Percentiles rank a stretch among this genome's conserved stretches.
Conservation (phyloP, 2,329 filamentous ascomycete species). For the Colletotrichum euphorbiae region DNA sequence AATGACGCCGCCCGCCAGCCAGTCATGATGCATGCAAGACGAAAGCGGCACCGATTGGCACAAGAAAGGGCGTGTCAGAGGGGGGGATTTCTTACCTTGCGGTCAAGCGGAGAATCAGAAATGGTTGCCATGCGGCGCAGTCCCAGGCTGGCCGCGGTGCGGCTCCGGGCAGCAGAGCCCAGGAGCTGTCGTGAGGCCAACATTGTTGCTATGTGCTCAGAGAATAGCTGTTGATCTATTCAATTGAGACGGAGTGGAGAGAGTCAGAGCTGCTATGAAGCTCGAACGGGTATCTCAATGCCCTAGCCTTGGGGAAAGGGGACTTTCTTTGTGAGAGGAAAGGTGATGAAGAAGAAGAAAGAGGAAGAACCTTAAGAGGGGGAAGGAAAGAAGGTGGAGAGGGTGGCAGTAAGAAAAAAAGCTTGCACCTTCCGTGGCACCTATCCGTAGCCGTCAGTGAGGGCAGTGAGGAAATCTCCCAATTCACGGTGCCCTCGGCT, state of each 20-base stretch:
- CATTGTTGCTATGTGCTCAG: conserved; percentile 62
- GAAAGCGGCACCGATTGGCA: too few species aligned
- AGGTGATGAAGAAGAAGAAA: conserved; percentile 46
- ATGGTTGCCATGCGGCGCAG: conserved; percentile 85
- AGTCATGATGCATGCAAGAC: too few species aligned
- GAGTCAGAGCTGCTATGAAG: conserved; percentile 36
- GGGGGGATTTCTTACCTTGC: conserved; percentile 73
- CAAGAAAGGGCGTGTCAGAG: too few species aligned
- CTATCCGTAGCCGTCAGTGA: too few species aligned
- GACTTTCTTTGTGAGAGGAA: conserved; percentile 31
- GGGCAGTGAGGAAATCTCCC: too few species aligned
- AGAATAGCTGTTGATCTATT: conserved; percentile 41
- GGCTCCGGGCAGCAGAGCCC: conserved; percentile 72
- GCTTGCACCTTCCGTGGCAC: conserved; percentile 1
- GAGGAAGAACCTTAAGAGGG: conserved; percentile 43
- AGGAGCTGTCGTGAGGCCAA: conserved; percentile 78
- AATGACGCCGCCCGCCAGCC: too few species aligned
- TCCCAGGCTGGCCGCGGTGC: conserved; percentile 69
- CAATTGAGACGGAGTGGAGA: conserved; percentile 47
- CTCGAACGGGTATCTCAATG: conserved; percentile 29
- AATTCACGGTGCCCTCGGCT: too few species aligned
- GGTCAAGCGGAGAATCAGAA: conserved; percentile 85
- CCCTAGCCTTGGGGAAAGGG: conserved; percentile 31
- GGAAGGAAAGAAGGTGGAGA: conserved; percentile 42
- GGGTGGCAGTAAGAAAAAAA: conserved; percentile 38